phyloP scores from a whole-genome alignment of 805 yeast genomes.

The Nakazawaea ishiwadae region DNA sequence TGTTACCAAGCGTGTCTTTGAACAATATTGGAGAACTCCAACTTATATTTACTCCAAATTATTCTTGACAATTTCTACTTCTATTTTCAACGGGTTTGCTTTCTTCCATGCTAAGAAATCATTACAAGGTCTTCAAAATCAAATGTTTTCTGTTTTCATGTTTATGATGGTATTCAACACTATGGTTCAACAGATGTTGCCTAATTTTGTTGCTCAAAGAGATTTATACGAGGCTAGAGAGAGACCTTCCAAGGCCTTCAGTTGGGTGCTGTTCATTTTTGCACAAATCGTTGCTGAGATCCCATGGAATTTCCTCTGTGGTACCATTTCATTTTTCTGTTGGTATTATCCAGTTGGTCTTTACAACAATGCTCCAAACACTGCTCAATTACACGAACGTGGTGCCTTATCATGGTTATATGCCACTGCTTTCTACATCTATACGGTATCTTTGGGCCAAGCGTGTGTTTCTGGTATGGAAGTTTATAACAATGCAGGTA shows the following conservation, averaged over 20 bases:
- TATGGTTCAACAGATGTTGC: constrained; percentile 57
- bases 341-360: constrained; percentile 75
- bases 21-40: constrained; percentile 66
- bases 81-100: constrained; percentile 64
- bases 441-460: constrained; percentile 55
- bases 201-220: constrained; percentile 57
- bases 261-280: constrained; percentile 60
- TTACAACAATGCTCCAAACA: constrained; percentile 51
- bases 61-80: constrained; percentile 44
- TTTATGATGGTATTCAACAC: constrained; percentile 52
- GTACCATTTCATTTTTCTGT: constrained; percentile 57
- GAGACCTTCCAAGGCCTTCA: constrained; percentile 65
- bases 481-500: constrained; percentile 59
- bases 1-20: constrained; percentile 47
- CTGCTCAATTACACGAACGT: constrained; percentile 41
- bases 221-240: constrained; percentile 69
- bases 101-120: constrained; percentile 62
- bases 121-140: constrained; percentile 72
- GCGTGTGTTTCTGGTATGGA: constrained; percentile 55
- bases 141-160: constrained; percentile 76
- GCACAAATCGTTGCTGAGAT: constrained; percentile 63
- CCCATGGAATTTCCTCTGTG: constrained; percentile 58
- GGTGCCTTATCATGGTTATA: constrained; percentile 47
- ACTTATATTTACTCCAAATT: constrained; percentile 54
- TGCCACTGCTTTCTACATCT: constrained; percentile 43